Base-by-base conservation (phyloP, 75 land plant genomes). In the Sequoia sempervirens region DNA sequence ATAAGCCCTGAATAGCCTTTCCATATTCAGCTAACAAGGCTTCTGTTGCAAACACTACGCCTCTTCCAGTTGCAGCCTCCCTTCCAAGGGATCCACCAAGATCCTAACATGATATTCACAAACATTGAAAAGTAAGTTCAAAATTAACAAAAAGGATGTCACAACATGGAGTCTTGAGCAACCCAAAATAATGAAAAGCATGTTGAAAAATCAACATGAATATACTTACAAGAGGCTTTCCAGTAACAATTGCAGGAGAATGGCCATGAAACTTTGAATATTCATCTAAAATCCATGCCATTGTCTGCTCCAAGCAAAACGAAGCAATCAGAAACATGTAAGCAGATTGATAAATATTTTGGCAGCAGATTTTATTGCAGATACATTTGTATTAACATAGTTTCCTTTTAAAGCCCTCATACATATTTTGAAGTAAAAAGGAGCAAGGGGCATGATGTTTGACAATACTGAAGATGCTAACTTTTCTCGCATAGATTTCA, bases 281-380 rank as follows among this genome's bases (percentile, higher is more conserved):
- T 84, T 96, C 99, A 76, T 96, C 99, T 61, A 96, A 85, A 72
- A 96, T 96, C 99, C 98, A 96, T 47, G 98, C 96, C 98, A 96
- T 96, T 40, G 98, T 96, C 98, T 96, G 91, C 83, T 80, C 38
- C 38, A 37, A 83, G 20, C 28, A 53, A 50, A 47, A 53, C 12
- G 26, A 54, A 18, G 52, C 56, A 34, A 83, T 37, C 52, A 84
- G 34, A 82, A 18, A 83, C 12, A 66, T 82, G 41, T 61, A 66
- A 34, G 79, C 7, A 36, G 32, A 38, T 52, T 54, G 56, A 68
- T 82, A 12, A 32, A 20, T 10, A 23, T 70, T 17, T 23, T 36
- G 15, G n/a, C 5, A 66, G 23, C 41, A 70, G 1, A 81, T 64
- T 10, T 5, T 58, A 32, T 34, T 32, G 3, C 0, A 1, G 14